Conservation (phyloP, 306 rosid species). For the Prunus kanzakura region DNA sequence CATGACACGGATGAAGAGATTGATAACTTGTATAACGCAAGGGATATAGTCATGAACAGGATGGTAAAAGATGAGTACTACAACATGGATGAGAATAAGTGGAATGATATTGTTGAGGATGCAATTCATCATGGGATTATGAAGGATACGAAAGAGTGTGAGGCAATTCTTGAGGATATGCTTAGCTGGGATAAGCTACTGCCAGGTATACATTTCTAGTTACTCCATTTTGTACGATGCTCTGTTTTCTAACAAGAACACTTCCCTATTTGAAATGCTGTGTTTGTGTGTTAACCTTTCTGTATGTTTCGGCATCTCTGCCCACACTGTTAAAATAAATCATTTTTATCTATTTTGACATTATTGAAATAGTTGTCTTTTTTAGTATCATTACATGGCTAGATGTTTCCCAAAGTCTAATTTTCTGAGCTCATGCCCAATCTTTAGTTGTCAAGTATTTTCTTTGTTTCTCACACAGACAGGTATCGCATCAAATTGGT, state of each 20-base stretch:
- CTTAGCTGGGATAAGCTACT: conserved; percentile 53
- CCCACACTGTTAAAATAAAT: not conserved
- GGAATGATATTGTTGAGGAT: conserved; percentile 42
- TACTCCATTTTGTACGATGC: not conserved
- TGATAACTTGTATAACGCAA: conserved; percentile 66
- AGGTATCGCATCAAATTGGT: not conserved
- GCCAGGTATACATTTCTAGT: conserved; percentile 28
- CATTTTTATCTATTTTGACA: not conserved
- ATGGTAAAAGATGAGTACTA: conserved; percentile 46
- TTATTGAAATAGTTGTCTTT: not conserved
- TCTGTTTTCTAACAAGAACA: not conserved
- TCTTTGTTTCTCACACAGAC: not conserved
- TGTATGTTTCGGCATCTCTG: not conserved
- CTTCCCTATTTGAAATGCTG: not conserved
- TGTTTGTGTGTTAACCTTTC: not conserved
- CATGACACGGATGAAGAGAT: conserved; percentile 67
- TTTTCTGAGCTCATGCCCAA: not conserved
- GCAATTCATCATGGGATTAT: conserved; percentile 29
- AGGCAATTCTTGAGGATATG: conserved; percentile 52
- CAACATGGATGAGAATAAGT: conserved; percentile 40
- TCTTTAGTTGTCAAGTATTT: not conserved
- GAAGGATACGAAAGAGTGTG: conserved; percentile 44
- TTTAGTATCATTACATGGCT: not conserved
- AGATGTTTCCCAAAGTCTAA: not conserved
- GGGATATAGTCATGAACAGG: conserved; percentile 45